Base-by-base conservation (phyloP, 164 flowering plant species). In the Akebia trifoliata region DNA sequence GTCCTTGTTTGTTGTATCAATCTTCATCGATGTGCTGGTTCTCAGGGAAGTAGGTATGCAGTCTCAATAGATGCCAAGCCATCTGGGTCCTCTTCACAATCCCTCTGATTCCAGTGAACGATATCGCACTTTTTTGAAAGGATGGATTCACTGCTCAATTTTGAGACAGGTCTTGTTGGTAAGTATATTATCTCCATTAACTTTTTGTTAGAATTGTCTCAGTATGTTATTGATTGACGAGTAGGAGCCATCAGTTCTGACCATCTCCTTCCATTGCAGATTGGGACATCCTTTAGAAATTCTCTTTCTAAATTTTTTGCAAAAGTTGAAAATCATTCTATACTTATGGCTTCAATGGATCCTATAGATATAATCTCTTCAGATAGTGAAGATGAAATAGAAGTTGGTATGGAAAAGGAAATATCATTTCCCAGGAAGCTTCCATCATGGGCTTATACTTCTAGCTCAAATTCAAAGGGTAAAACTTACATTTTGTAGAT, bases 361-460 rank as follows among this genome's bases (percentile, higher is more conserved):
- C 77, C 73, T 42, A 87, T 91, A 58, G 83, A 82, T 38, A 84
- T 91, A 25, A 57, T 76, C 64, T 86, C 95, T 17, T 85, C 95
- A 45, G 95, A 85, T 62, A 80, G 81, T 62, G 96, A 88, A 47
- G 45, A 57, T 20, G 86, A 77, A 21, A 50, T 72, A 6, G 73
- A 72, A 47, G 78, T 71, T 65, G 65, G 48, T 30, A 44, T 35
- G 14, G 69, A 56, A 29, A 59, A 60, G 65, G 60, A 37, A 36
- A 35, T 26, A 30, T 51, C 40, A 14, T 12, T 35, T 50, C 7
- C 51, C 7, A 77, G 96, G 71, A 40, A 61, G 50, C 83, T 78
- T 67, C 87, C 87, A 1, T 17, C 60, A 7, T 78, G 80, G 83
- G 66, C 67, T 34, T 57, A 77, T 50, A 15, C 67, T n/a, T n/a